Evolutionary conservation across 345 rosid species (phyloP).

Genomic region (Camelina laxa): DNA sequence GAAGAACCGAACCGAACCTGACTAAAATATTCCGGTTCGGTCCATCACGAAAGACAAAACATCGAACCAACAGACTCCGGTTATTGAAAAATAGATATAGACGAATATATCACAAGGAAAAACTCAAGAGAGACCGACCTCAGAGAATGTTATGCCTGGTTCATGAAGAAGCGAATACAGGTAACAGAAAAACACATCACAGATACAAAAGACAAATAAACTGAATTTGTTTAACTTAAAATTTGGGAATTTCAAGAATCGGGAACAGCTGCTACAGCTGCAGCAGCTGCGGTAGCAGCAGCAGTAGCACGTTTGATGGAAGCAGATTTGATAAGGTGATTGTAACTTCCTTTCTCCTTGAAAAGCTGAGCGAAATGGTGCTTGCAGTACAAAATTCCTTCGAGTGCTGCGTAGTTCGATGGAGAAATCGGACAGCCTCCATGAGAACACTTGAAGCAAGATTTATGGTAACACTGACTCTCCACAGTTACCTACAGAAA

Average conservation of each 20-base stretch:
- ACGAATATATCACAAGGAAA: conserved; percentile 13
- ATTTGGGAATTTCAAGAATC: conserved; percentile 54
- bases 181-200: neutral
- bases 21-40: neutral
- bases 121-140: neutral
- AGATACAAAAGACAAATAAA: conserved; percentile 7
- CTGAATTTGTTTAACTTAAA: conserved; percentile 15
- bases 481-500: conserved; percentile 77
- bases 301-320: conserved; percentile 72
- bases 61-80: conserved; percentile 12
- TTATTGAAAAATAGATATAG: neutral
- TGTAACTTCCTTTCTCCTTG: conserved; percentile 98
- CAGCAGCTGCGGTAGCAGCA: conserved; percentile 65
- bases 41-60: neutral
- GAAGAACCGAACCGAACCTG: neutral
- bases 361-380: conserved; percentile 97
- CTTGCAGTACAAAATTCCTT: conserved; percentile 91
- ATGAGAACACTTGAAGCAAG: conserved; percentile 95
- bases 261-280: conserved; percentile 64
- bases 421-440: conserved; percentile 94
- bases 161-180: conserved; percentile 5
- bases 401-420: conserved; percentile 98
- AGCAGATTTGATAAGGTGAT: conserved; percentile 84
- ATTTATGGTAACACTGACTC: conserved; percentile 81
- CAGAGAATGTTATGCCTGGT: neutral